phyloP scores from a whole-genome alignment of 2,329 filamentous ascomycete species.

The Alternaria panax region DNA sequence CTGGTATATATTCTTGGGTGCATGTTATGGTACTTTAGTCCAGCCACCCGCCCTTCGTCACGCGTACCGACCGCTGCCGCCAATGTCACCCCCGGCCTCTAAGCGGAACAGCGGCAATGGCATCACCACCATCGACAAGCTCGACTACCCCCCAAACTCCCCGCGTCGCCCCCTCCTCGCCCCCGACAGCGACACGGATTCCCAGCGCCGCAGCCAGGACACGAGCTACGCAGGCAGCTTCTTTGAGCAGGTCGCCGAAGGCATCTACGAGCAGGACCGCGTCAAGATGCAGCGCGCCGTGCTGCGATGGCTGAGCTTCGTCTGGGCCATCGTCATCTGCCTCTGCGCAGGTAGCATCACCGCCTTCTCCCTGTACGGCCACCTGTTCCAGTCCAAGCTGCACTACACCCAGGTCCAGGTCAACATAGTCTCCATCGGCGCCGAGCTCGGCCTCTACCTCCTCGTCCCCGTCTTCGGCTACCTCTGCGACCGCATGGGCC shows the following conservation, averaged over 20 bases:
- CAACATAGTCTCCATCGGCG: conserved; percentile 86
- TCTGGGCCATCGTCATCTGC: conserved; percentile 67
- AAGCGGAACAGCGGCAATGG: conserved; percentile 42
- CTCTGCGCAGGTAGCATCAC: conserved; percentile 91
- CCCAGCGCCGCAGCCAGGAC: conserved; percentile 49
- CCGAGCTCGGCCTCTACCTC: conserved; percentile 87
- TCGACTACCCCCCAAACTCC: conserved; percentile 55
- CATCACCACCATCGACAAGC: conserved; percentile 55
- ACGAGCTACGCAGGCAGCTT: conserved; percentile 61
- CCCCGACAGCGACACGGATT: conserved; percentile 44
- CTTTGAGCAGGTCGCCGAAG: conserved; percentile 67
- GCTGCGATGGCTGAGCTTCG: conserved; percentile 64
- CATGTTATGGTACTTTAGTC: conserved; percentile 14
- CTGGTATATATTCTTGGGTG: not conserved
- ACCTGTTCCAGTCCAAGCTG: conserved; percentile 83
- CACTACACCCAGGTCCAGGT: conserved; percentile 92
- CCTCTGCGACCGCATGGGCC: conserved; percentile 87
- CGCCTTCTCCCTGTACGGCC: conserved; percentile 92
- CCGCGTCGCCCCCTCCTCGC: conserved; percentile 53
- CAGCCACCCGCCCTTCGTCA: conserved; percentile 27
- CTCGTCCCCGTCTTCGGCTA: conserved; percentile 91
- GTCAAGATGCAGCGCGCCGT: conserved; percentile 61
- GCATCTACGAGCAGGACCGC: conserved; percentile 66
- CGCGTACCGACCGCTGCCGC: conserved; percentile 26
- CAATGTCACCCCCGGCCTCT: conserved; percentile 43